Evolutionary conservation across 345 rosid genomes (phyloP).

Genomic region (Hevea brasiliensis): DNA sequence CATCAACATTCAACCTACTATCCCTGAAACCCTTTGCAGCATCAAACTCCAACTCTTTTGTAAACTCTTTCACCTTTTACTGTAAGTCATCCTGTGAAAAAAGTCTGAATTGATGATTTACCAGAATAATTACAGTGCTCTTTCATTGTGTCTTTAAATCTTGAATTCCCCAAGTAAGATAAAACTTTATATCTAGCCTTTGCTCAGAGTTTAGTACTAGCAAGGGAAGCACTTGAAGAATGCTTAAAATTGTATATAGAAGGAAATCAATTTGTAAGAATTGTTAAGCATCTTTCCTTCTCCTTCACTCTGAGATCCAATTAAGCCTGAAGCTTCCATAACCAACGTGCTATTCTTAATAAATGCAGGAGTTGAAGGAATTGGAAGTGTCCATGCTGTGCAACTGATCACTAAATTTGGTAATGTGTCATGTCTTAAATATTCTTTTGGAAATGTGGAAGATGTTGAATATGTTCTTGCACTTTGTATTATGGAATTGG

Average conservation of each 20-base stretch:
- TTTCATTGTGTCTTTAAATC: not conserved
- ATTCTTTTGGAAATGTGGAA: not conserved
- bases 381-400: slow-evolving; percentile 75
- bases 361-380: slow-evolving; percentile 80
- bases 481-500: not conserved
- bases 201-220: not conserved
- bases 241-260: not conserved
- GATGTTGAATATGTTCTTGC: not conserved
- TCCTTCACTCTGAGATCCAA: slow-evolving; percentile 6
- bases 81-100: not conserved
- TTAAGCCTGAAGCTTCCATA: not conserved
- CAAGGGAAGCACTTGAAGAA: not conserved
- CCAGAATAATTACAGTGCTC: not conserved
- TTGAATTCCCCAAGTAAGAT: not conserved
- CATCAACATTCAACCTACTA: not conserved
- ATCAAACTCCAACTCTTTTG: not conserved
- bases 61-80: not conserved
- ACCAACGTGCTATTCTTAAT: slow-evolving; percentile 21
- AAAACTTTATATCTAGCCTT: not conserved
- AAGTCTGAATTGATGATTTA: not conserved
- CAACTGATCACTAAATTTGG: slow-evolving; percentile 76
- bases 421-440: slow-evolving; percentile 6
- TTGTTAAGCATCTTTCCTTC: not conserved
- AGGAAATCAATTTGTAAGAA: not conserved
- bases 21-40: not conserved